Base-by-base conservation (phyloP, 345 rosid species). In the Iberis pinnata region DNA sequence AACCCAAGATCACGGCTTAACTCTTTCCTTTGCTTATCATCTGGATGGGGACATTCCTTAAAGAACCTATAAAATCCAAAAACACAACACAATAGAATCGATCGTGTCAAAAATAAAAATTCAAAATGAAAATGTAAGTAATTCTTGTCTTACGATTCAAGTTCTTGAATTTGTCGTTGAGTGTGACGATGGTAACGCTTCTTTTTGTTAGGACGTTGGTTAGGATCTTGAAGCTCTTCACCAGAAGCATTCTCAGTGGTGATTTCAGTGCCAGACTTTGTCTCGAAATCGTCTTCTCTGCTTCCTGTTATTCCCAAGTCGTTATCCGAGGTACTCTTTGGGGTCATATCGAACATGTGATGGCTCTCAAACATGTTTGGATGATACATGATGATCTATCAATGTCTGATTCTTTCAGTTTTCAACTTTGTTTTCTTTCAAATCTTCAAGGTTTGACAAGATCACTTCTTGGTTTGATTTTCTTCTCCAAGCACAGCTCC, bases 161-260 rank as follows among this genome's bases (percentile, higher is more conserved):
- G 80, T 38, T 92, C 98, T 53, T 92, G 96, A 60, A 88, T 92
- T 75, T 92, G 98, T 18, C 73, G 95, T 59, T 88, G 98, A 4
- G 95, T 92, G 56, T 92, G 98, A 38, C 98, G 95, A 36, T 83
- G 93, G 66, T 81, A 92, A 64, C 93, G 95, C 76, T 92, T 88
- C 78, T 72, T 85, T 35, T 81, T 86, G 52, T 60, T 67, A 9
- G 80, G 74, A 29, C 80, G 85, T 51, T 82, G 90, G 65, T 33
- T 76, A 50, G 93, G 93, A 59, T 81, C 95, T 40, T 76, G 86
- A 43, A 61, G 68, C 37, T 83, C 96, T 33, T 92, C 96, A 8
- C 88, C 86, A 7, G 72, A 76, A 41, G 68, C 74, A 32, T 81
- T 89, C 65, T 64, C 79, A 2, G 61, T 67, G 9, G 71, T 67